A percentile compares a stretch with the other conserved stretches of the same genome.
These are phyloP conservation scores for Aspergillus amoenus DNA, from an alignment of 2,329 filamentous ascomycete genomes.

Conservation along the genomic window DNA sequence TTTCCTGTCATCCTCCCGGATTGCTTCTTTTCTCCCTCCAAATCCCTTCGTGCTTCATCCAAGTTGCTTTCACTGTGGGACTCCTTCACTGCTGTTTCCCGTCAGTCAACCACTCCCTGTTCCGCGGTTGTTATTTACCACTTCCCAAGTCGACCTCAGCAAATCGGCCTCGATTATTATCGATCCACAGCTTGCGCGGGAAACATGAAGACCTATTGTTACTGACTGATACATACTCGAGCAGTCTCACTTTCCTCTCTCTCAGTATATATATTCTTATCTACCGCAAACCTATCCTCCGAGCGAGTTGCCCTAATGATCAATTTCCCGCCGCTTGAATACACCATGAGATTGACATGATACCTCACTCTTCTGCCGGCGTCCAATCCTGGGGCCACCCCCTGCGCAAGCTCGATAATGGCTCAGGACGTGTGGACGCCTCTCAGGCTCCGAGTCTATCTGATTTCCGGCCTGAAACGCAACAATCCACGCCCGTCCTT, in stretches of 20 bases:
- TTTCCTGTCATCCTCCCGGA: constrained; percentile 9
- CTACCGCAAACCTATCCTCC: not conserved
- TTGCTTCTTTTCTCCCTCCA: constrained; percentile 1
- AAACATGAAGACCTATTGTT: constrained; percentile 1
- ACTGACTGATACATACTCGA: not conserved
- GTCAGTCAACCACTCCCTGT: constrained; percentile 2
- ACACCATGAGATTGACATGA: constrained; percentile 44
- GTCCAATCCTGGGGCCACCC: constrained; percentile 40
- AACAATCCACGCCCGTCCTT: constrained; percentile 23
- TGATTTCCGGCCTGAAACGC: constrained; percentile 25
- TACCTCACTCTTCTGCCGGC: constrained; percentile 41
- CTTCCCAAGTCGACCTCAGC: not conserved
- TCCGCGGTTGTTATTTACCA: constrained; percentile 13
- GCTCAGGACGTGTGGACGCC: constrained; percentile 27
- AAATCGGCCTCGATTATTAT: not conserved
- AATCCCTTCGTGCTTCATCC: not conserved
- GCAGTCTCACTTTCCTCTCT: not conserved
- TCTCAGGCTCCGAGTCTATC: constrained; percentile 23
- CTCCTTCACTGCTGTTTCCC: constrained; percentile 8
- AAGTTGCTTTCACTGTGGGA: constrained; percentile 2
- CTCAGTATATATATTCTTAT: not conserved
- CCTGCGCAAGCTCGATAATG: constrained; percentile 32
- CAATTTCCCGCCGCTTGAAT: constrained; percentile 23
- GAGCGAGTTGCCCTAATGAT: constrained; percentile 19
- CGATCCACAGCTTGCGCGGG: not conserved